These are phyloP conservation scores for Aspergillus vadensis DNA, from an alignment of 2,329 filamentous ascomycete species.

Conservation along the genomic window DNA sequence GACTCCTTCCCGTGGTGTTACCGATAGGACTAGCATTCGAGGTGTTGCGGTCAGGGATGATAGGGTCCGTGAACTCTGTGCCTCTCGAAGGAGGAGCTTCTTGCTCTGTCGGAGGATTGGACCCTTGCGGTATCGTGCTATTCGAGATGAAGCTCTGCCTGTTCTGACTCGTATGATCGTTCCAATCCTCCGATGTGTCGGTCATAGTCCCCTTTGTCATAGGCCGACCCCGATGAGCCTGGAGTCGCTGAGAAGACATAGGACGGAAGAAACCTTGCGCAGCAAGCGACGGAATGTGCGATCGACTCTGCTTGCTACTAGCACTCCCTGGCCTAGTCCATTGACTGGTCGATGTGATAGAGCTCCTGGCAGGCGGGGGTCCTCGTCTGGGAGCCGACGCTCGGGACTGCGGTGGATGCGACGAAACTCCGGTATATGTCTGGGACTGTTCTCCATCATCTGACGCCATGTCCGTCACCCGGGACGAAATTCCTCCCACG, in stretches of 20 bases:
- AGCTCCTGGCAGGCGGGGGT: constrained; percentile 43
- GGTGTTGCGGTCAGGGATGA: constrained; percentile 69
- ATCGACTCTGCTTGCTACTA: constrained; percentile 71
- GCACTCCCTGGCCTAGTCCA: constrained; percentile 55
- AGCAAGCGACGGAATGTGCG: constrained; percentile 85
- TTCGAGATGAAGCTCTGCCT: constrained; percentile 63
- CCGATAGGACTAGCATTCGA: constrained; percentile 73
- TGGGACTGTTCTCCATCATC: constrained; percentile 53
- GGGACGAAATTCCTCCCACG: constrained; percentile 62
- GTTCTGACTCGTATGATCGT: constrained; percentile 52
- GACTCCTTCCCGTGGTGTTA: constrained; percentile 61
- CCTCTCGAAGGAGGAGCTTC: constrained; percentile 72
- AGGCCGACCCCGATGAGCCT: constrained; percentile 74
- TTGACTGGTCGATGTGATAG: constrained; percentile 46
- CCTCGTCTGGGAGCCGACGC: constrained; percentile 60
- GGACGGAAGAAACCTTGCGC: constrained; percentile 92
- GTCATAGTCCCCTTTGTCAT: constrained; percentile 35
- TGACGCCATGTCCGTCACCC: constrained; percentile 65
- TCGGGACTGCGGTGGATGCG: constrained; percentile 57
- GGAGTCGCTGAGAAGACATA: constrained; percentile 93
- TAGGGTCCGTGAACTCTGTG: constrained; percentile 77
- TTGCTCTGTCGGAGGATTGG: constrained; percentile 43
- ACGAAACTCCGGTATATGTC: constrained; percentile 49
- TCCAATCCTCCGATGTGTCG: constrained; percentile 46
- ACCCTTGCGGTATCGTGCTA: constrained; percentile 46